Evolutionary conservation across 176 grass and related monocot species (phyloP).

Genomic region (Juncus inflexus): DNA sequence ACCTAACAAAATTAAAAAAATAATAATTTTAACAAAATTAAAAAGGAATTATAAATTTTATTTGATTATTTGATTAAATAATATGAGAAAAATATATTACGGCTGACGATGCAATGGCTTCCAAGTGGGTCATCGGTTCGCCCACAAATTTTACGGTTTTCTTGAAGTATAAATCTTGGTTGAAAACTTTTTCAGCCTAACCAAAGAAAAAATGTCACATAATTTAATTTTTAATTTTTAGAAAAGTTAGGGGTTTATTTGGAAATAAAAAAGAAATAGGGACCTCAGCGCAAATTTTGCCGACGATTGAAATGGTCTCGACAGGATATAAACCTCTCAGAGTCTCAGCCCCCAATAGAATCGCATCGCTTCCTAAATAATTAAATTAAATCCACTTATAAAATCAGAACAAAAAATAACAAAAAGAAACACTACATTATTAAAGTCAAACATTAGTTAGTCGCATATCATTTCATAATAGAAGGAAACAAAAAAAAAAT

Average conservation of each 20-base stretch:
- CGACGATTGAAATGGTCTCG: constrained; percentile 86
- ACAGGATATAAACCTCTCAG: constrained; percentile 95
- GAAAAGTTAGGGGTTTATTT: not conserved
- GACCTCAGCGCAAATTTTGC: constrained; percentile 98
- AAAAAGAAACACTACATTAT: too few species aligned
- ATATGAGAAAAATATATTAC: constrained; percentile 32
- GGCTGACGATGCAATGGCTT: constrained; percentile 95
- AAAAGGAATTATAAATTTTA: not conserved
- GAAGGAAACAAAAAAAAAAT: too few species aligned
- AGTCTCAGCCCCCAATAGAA: constrained; percentile 97
- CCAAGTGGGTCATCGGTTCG: constrained; percentile 97
- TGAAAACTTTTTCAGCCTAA: constrained; percentile 98
- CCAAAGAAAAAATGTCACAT: constrained; percentile 11
- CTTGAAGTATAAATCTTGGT: constrained; percentile 98
- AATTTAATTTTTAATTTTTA: not conserved
- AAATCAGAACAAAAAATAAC: constrained; percentile 10
- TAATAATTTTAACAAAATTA: constrained; percentile 1
- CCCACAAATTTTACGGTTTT: constrained; percentile 89
- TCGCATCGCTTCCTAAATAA: constrained; percentile 84
- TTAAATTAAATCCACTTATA: constrained; percentile 24
- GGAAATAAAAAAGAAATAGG: not conserved
- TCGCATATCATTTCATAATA: too few species aligned
- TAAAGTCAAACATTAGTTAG: too few species aligned
- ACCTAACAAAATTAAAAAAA: constrained; percentile 46
- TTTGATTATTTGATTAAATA: not conserved